Base-by-base conservation (phyloP, 305 asterid genomes). In the Fraxinus velutina region DNA sequence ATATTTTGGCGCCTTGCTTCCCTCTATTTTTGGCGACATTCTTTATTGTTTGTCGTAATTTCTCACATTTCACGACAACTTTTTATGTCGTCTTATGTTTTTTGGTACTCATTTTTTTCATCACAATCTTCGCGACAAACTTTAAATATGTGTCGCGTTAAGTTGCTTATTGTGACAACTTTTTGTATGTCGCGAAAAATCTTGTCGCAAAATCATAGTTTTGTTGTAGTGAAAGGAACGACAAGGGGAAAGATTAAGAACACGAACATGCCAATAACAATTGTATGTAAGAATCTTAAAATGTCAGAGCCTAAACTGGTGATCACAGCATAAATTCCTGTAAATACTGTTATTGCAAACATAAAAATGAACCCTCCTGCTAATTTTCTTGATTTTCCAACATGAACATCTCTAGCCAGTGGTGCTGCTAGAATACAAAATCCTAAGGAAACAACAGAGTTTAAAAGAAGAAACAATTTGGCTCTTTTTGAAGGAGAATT, bases 301-400 rank as follows among this genome's bases (percentile, higher is more conserved):
- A 81, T 15, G 12, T 13, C 79, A 15, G 86, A n/a, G 1, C 85
- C 85, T 33, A 93, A 73, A 50, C 94, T 89, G 10, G 93, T 89
- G 2, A 85, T 6, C 62, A 93, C 90, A 0, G 95, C 94, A 19
- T 90, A 92, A 1, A 81, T 0, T 24, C 27, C 27, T 24, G 27
- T 24, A 24, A 24, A 24, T 24, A 83, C 24, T 0, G 98, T 89
- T 15, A 94, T 84, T 8, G 77, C 79, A 9, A 88, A 91, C 93
- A 93, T 88, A 6, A 88, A 13, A 15, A 75, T 21, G 39, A 94
- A 94, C 21, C 98, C 98, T 19, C 85, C 64, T 0, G 91, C 84
- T 44, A 94, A 74, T 9, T 86, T 90, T 83, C 86, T 90, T 8
- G 93, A 71, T 77, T 83, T 90, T 4, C 78, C 92, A 0, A 84